Evolutionary conservation across 176 grass and related monocot species (phyloP), one percentile per base, ranked within the genome.

Genomic region (Ananas comosus): DNA sequence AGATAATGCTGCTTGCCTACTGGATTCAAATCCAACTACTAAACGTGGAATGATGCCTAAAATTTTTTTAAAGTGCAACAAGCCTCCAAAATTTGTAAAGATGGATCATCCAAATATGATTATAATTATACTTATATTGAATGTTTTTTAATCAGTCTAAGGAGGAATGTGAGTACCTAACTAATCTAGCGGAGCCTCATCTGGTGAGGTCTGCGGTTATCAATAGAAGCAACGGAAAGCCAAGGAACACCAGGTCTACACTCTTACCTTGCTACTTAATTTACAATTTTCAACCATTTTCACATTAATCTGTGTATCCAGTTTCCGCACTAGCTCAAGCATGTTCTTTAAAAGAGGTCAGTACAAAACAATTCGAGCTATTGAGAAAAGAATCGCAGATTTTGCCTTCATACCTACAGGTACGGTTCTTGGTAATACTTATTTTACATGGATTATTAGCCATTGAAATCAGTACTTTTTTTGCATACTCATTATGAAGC

Each of bases 381-480:
- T 76, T 48, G 74, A 76, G 48, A 66, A 76, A 50, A 76, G 64
- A 33, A 76, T 76, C 14, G 27, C 74, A 68, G 63, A 76, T 68
- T 65, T 76, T 33, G 51, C 74, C 13, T 76, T 76, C 51, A 67
- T 76, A 22, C 74, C 74, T 56, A 19, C 56, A 68, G 74, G 74
- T 76, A 68, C 53, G 51, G 10, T 14, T 33, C 7, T 48, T 52
- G 13, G 12, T 51, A 0, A 66, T 66, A 25, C 10, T 66, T 42
- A 7, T 42, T 7, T 7, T 42, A 42, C 4, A 42, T 42, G 33
- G 4, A 42, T 42, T 42, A 42, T 42, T 7, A 42, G 33, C 33
- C 6, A 42, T 42, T 42, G 33, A 42, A 42, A 42, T 42, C 33
- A 42, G 33, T 42, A 42, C 33, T 0, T 42, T 42, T 42, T 42